Evolutionary conservation across 2,329 filamentous ascomycete genomes (phyloP), one percentile per base, ranked within the genome.

Genomic region (Sarocladium kiliense): DNA sequence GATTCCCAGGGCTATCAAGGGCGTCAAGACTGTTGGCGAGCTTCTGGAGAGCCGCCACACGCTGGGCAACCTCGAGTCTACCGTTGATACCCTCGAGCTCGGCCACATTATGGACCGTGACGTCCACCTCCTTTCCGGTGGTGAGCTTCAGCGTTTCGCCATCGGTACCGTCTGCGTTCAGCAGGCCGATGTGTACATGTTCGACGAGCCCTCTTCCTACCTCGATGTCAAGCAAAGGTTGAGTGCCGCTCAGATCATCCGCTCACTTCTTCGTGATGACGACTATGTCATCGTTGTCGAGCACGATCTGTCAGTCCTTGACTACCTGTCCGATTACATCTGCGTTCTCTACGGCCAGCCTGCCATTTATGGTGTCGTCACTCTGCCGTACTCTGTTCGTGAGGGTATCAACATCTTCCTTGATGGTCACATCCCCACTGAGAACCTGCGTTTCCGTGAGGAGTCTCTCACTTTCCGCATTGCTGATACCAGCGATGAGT

Each of bases 391-490:
- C 66, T 97, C 94, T 3, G 94, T 99, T 58, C 91, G 94, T 68
- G 94, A 99, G 83, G 94, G 92, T 74, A 97, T 97, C 85, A 97
- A 97, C 70, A 96, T 97, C 71, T 99, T 97, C 86, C 80, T 99
- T 55, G 94, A 99, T 66, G 94, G 94, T 62, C 91, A 97, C 74
- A 96, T 97, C 57, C 94, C 94, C 19, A 97, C 94, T 2, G 94
- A 99, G 77, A 99, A 99, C 76, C 74, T 99, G 76, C 91, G 94
- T 65, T 97, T 99, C 88, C 88, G 94, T 66, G 92, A 97, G 56
- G 94, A 99, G 69, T 96, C 91, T 57, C 79, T 99, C 59, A 94
- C 93, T 50, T 99, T 99, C 86, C 89, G 92, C 64, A 89, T 97
- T 59, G 85, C 88, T 49, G 94, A 97, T 68, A 88, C 88, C 55